These are phyloP conservation scores for Zygoascus ofunaensis DNA, from an alignment of 805 yeast species.

Conservation along the genomic window DNA sequence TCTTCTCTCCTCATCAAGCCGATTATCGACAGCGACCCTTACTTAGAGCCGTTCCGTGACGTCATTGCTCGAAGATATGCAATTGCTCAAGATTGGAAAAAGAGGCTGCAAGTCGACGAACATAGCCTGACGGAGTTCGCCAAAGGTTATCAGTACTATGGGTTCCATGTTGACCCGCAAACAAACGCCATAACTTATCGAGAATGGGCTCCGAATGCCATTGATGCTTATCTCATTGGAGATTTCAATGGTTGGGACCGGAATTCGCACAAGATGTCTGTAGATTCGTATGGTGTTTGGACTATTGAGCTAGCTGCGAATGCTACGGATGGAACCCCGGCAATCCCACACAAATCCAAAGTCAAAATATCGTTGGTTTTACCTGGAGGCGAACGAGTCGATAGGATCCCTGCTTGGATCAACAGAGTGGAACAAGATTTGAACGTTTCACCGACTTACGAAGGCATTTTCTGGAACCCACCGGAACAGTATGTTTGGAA, in stretches of 20 bases:
- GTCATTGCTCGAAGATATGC: conserved; percentile 61
- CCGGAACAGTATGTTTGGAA: conserved; percentile 47
- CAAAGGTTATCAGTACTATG: conserved; percentile 64
- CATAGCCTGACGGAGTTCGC: conserved; percentile 65
- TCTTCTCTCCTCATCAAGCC: too few relatives aligned
- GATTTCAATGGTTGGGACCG: conserved; percentile 85
- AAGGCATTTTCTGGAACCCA: conserved; percentile 94
- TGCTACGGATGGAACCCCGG: conserved; percentile 39
- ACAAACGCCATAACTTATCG: conserved; percentile 51
- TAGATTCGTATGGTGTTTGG: conserved; percentile 67
- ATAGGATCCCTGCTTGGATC: conserved; percentile 86
- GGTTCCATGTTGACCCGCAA: conserved; percentile 52
- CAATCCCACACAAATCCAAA: conserved; percentile 74
- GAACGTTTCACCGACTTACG: conserved; percentile 45
- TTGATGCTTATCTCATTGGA: conserved; percentile 68
- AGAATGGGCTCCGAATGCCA: conserved; percentile 91
- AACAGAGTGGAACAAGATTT: conserved; percentile 62
- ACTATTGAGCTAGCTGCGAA: conserved; percentile 46
- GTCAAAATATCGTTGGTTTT: conserved; percentile 55
- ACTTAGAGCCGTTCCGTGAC: conserved; percentile 69
- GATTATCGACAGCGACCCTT: conserved; percentile 55
- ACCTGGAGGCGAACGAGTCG: conserved; percentile 61
- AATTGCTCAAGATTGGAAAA: conserved; percentile 55
- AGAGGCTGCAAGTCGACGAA: conserved; percentile 45
- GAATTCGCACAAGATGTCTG: conserved; percentile 41